A percentile compares a stretch with the other conserved stretches of the same genome.
Conservation (phyloP, 306 rosid genomes). For the Quercus robur region DNA sequence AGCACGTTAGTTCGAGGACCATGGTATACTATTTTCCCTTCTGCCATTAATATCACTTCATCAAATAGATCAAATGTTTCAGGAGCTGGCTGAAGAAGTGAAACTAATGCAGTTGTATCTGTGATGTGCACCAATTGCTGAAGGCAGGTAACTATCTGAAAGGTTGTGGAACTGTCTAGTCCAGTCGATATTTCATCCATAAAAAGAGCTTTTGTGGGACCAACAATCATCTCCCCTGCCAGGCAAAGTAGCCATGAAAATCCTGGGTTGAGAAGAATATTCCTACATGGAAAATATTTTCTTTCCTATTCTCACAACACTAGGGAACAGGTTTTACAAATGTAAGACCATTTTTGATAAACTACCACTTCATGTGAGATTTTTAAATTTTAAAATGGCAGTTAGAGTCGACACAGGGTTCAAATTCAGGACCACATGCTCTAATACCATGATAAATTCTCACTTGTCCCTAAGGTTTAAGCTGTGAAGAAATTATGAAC, state of each 20-base stretch:
- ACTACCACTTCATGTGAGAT: no score
- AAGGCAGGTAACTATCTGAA: slow-evolving; percentile 67
- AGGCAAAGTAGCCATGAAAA: background rate
- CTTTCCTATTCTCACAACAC: slow-evolving; percentile 1
- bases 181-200: slow-evolving; percentile 90
- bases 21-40: slow-evolving; percentile 73
- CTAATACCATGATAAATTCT: no score
- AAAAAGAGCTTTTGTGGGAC: slow-evolving; percentile 67
- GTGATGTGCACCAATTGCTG: slow-evolving; percentile 67
- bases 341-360: background rate
- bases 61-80: slow-evolving; percentile 78
- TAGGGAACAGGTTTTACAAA: slow-evolving; percentile 12
- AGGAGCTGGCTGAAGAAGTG: slow-evolving; percentile 85
- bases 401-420: no score
- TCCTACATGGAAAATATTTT: background rate
- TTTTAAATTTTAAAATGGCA: no score
- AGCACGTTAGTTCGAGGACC: slow-evolving; percentile 55
- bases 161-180: slow-evolving; percentile 81
- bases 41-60: slow-evolving; percentile 73
- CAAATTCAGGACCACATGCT: no score
- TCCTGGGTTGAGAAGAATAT: background rate
- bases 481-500: no score
- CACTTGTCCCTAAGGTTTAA: no score
- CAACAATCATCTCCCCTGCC: slow-evolving; percentile 86
- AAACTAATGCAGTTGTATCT: slow-evolving; percentile 66